phyloP scores from a whole-genome alignment of 2,329 filamentous ascomycete genomes.

The Lasiodiplodia hormozganensis region DNA sequence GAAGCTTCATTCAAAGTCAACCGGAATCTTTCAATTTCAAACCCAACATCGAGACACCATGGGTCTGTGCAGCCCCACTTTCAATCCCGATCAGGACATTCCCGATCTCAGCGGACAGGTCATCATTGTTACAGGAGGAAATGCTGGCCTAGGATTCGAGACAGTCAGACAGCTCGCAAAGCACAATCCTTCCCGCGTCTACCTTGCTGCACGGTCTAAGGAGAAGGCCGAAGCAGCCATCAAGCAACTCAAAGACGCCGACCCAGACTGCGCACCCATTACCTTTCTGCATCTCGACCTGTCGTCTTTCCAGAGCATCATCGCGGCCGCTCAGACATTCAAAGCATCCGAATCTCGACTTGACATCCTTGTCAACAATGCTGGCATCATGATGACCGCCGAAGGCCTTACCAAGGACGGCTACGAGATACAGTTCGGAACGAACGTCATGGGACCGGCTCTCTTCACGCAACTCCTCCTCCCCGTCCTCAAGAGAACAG shows the following conservation, averaged over 20 bases:
- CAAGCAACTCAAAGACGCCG: constrained; percentile 43
- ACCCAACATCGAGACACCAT: no score
- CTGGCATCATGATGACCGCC: constrained; percentile 50
- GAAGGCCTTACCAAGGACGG: constrained; percentile 53
- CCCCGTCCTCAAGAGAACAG: constrained; percentile 51
- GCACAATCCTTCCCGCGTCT: constrained; percentile 54
- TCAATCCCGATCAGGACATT: constrained; percentile 40
- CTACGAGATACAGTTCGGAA: constrained; percentile 60
- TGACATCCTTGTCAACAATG: constrained; percentile 57
- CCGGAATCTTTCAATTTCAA: no score
- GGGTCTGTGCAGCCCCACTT: no score
- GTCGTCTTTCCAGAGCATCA: constrained; percentile 48
- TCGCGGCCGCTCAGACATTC: constrained; percentile 47
- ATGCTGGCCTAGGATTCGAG: constrained; percentile 56
- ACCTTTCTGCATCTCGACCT: constrained; percentile 52
- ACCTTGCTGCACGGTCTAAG: constrained; percentile 54
- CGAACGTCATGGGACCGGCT: constrained; percentile 60
- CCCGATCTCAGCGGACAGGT: constrained; percentile 52
- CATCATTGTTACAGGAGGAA: constrained; percentile 50
- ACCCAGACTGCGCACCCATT: constrained; percentile 44
- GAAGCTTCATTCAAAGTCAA: no score
- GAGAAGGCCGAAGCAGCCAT: constrained; percentile 52
- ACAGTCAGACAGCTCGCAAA: constrained; percentile 52
- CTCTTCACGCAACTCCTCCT: constrained; percentile 56
- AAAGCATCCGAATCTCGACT: constrained; percentile 45